Base-by-base conservation (phyloP, 352 stramenopile genomes). In the Pythium graminicola region DNA sequence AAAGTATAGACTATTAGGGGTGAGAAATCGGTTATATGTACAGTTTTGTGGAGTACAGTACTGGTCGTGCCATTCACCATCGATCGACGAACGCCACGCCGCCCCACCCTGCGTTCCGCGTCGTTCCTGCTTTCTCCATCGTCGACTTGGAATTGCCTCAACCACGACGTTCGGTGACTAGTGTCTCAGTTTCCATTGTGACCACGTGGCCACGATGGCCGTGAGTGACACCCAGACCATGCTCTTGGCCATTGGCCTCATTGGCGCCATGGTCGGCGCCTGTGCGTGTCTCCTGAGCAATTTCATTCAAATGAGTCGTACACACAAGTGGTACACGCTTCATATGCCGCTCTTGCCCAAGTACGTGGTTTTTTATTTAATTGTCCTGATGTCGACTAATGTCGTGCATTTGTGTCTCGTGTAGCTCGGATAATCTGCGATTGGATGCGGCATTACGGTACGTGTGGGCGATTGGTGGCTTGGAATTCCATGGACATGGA, bases 341-440 rank as follows among this genome's bases (percentile, higher is more conserved):
- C 57, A 64, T 38, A 50, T 50, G 48, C 57, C 57, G 33, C 50
- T 64, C 17, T 36, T 49, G 43, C 49, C 57, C 36, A 44, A 58
- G 57, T 64, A 58, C 42, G 50, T 55, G 27, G 11, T 49, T 0
- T 7, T 16, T 6, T 1, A 19, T 7, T 14, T 17, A 17, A 35
- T 14, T 8, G 16, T 17, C 8, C n/a, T 39, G 39, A 6, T 5
- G 9, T 49, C 20, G 26, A 38, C 31, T 38, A 16, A 38, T 38
- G 36, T 5, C 11, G 19, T 3, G 24, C 33, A 44, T 13, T 6
- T 27, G 27, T 10, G 29, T 44, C 16, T 52, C 13, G 27, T 39
- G 13, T 43, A 60, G 53, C 44, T 54, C 53, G 17, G 14, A 38
- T 19, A 60, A 60, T 35, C 33, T 60, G 16, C 44, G 53, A 16